These are phyloP conservation scores for Neoscytalidium dimidiatum DNA, from an alignment of 2,329 filamentous ascomycete species.

Conservation along the genomic window DNA sequence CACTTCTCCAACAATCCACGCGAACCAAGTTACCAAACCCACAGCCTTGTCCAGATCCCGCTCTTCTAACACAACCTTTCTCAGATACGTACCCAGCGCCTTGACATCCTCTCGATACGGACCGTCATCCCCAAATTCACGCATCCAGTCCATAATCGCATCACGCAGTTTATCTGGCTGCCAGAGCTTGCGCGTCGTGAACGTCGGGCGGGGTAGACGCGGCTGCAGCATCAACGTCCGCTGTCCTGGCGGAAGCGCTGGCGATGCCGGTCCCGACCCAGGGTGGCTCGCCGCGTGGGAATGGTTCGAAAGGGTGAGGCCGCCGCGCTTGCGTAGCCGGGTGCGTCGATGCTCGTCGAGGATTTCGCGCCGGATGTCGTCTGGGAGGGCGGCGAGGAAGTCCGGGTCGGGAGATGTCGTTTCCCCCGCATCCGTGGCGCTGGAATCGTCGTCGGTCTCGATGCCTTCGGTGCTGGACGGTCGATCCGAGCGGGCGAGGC, in stretches of 20 bases:
- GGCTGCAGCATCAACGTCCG: slow-evolving; percentile 51
- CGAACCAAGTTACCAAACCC: slow-evolving; percentile 67
- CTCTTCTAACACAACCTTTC: slow-evolving; percentile 72
- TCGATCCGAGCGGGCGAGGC: slow-evolving; percentile 19
- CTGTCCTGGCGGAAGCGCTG: slow-evolving; percentile 31
- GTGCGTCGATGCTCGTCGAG: slow-evolving; percentile 69
- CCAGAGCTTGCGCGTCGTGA: slow-evolving; percentile 61
- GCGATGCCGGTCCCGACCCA: slow-evolving; percentile 12
- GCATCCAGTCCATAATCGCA: slow-evolving; percentile 76
- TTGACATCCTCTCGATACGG: slow-evolving; percentile 79
- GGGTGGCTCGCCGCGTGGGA: not conserved
- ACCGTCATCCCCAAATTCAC: slow-evolving; percentile 69
- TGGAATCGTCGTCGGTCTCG: slow-evolving; percentile 25
- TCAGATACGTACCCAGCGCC: slow-evolving; percentile 73
- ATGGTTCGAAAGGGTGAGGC: not conserved
- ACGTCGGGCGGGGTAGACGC: slow-evolving; percentile 57
- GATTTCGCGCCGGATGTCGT: slow-evolving; percentile 77
- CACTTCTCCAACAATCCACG: slow-evolving; percentile 40
- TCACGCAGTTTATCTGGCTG: slow-evolving; percentile 66
- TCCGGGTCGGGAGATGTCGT: slow-evolving; percentile 47
- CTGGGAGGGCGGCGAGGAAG: slow-evolving; percentile 80
- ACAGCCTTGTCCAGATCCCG: slow-evolving; percentile 74
- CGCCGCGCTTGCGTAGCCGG: slow-evolving; percentile 43
- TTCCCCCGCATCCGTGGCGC: not conserved
- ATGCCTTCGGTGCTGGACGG: slow-evolving; percentile 33